Base-by-base conservation (phyloP, 495 filamentous ascomycete species). In the Lepraria neglecta region DNA sequence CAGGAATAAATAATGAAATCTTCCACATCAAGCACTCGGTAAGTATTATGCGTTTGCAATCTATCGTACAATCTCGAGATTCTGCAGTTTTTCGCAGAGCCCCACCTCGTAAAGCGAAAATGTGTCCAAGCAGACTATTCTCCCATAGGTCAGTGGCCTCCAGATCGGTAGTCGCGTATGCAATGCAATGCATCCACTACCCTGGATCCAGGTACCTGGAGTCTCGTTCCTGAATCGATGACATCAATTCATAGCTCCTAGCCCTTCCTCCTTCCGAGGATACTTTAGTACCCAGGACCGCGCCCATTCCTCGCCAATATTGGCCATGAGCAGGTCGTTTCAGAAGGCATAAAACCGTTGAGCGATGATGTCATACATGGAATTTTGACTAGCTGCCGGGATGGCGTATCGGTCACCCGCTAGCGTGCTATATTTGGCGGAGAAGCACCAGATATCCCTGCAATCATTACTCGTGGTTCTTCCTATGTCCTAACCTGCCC, bases 341-440 rank as follows among this genome's bases (percentile, higher is more conserved):
- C 31, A 28, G 43, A 48, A 48, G 24, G 24, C 45, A 9, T 48
- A 15, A 48, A 19, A 56, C 15, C 31, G 30, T 56, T 42, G 33
- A 12, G 7, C 10, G 35, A 44, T 56, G 21, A 35, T 42, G 17
- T 43, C 53, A 52, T 52, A 52, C 27, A 33, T n/a, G 24, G 1
- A 9, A 53, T 42, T 15, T 14, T 44, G 7, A 43, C 46, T 30
- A 40, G 38, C 30, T 54, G 19, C 30, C 38, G 59, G 50, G 17
- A 54, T 61, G 59, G 59, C 59, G 59, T 28, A 24, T 61, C 21
- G 40, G 30, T 56, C 19, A 42, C 51, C 42, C 59, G 51, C 59
- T 55, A 53, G 40, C 42, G 31, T 54, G 28, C 59, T 44, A 38
- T 47, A 56, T 56, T 56, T 42, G 10, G 54, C 38, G 59, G 50